phyloP scores from a whole-genome alignment of 2,329 filamentous ascomycete species.

The Teratosphaeria epicoccoides region DNA sequence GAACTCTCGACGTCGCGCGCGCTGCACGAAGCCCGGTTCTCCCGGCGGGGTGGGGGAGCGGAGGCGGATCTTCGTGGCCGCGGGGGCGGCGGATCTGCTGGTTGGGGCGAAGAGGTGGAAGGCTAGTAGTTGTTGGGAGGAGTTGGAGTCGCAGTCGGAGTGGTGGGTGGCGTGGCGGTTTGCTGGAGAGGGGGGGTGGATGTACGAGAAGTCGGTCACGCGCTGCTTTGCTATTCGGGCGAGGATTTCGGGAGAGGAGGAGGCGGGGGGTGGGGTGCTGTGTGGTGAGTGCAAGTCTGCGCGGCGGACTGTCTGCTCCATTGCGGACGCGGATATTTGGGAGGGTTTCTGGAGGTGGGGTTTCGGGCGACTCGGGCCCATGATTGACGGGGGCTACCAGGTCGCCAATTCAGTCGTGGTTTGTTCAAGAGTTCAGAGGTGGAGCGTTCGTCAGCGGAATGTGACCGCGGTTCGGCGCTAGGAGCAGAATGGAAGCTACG shows the following conservation, averaged over 20 bases:
- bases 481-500: neutral
- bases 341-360: no score
- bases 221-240: constrained; percentile 6
- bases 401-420: no score
- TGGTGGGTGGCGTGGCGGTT: neutral
- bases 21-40: constrained; percentile 10
- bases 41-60: constrained; percentile 3
- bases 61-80: constrained; percentile 3
- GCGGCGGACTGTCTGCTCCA: constrained; percentile 10
- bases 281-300: constrained; percentile 7
- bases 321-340: no score
- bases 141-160: constrained; percentile 13
- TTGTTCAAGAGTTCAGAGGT: no score
- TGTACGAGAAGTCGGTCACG: neutral
- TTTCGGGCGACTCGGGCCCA: no score
- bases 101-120: constrained; percentile 19
- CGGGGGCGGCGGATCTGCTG: constrained; percentile 3
- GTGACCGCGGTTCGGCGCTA: neutral
- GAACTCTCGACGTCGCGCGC: constrained; percentile 7
- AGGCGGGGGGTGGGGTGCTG: constrained; percentile 5
- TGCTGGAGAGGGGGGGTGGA: constrained; percentile 1
- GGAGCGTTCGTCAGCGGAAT: no score
- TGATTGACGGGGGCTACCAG: no score
- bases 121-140: constrained; percentile 15
- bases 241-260: constrained; percentile 4